A percentile compares a stretch with the other conserved stretches of the same genome.
Conservation (phyloP, 106 monocot species). For the Acorus calamus region DNA sequence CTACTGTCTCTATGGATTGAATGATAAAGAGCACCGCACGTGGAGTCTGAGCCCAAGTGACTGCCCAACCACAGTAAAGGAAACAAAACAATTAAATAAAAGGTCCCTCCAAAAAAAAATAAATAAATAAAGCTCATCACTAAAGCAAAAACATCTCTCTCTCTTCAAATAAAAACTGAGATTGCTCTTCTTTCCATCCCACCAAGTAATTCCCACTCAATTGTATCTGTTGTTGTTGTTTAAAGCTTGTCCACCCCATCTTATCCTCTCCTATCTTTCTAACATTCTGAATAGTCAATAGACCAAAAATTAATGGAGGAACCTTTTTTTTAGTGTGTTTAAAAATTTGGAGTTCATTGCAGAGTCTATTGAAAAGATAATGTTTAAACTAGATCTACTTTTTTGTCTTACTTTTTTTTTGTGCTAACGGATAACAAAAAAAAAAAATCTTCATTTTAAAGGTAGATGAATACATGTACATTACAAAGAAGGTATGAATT, state of each 20-base stretch:
- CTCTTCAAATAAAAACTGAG: not conserved
- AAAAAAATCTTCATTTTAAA: too few relatives aligned
- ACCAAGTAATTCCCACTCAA: slow-evolving; percentile 20
- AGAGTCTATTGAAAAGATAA: too few relatives aligned
- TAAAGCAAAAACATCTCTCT: not conserved
- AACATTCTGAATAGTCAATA: too few relatives aligned
- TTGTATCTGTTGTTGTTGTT: slow-evolving; percentile 14
- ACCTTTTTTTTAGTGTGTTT: too few relatives aligned
- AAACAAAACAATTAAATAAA: slow-evolving; percentile 1
- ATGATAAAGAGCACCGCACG: slow-evolving; percentile 69
- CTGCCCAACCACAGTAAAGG: slow-evolving; percentile 26
- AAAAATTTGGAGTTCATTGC: too few relatives aligned
- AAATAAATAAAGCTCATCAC: not conserved
- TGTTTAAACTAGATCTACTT: too few relatives aligned
- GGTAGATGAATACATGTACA: too few relatives aligned
- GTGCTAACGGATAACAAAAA: too few relatives aligned
- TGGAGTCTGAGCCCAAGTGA: slow-evolving; percentile 66
- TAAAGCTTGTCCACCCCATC: slow-evolving; percentile 22
- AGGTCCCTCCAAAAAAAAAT: not conserved
- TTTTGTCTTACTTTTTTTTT: too few relatives aligned
- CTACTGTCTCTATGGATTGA: slow-evolving; percentile 37
- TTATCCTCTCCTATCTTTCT: not conserved
- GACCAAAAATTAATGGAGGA: too few relatives aligned
- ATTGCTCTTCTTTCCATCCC: slow-evolving; percentile 8
- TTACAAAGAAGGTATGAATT: too few relatives aligned